phyloP scores from a whole-genome alignment of 257 asterid genomes.

The Parsonsia alboflavescens region DNA sequence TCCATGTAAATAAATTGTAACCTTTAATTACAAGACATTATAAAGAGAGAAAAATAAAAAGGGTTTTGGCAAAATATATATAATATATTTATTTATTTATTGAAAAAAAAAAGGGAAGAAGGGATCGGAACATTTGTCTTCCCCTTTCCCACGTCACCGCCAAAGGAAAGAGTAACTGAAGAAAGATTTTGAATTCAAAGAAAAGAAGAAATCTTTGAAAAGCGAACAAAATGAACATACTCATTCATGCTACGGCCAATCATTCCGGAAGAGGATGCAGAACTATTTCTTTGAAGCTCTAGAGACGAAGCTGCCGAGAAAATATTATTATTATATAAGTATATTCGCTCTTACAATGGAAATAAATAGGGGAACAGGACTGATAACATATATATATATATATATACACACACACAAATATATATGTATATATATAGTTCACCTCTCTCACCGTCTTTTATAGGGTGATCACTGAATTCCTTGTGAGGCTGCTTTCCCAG shows the following conservation, averaged over 20 bases:
- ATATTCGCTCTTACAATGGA: no score
- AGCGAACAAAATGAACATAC: constrained; percentile 31
- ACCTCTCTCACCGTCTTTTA: constrained; percentile 76
- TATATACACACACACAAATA: no score
- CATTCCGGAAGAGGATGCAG: constrained; percentile 76
- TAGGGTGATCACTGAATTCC: constrained; percentile 86
- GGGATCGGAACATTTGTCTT: no score
- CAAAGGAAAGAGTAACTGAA: no score
- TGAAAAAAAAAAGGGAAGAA: no score
- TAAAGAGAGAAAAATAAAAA: neutral
- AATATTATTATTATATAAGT: no score
- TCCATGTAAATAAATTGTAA: constrained; percentile 17
- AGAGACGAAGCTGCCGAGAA: constrained; percentile 57
- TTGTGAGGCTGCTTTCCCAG: constrained; percentile 99
- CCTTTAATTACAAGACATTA: neutral
- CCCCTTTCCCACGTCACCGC: no score
- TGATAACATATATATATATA: neutral
- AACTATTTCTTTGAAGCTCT: constrained; percentile 75
- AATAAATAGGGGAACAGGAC: neutral
- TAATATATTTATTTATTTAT: no score
- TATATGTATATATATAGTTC: no score
- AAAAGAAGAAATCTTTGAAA: neutral
- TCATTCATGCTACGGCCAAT: constrained; percentile 91
- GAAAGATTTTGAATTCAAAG: no score
- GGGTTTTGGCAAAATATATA: no score